Conservation (phyloP, 1,284 basidiomycete species). For the Rhodotorula glutinis region DNA sequence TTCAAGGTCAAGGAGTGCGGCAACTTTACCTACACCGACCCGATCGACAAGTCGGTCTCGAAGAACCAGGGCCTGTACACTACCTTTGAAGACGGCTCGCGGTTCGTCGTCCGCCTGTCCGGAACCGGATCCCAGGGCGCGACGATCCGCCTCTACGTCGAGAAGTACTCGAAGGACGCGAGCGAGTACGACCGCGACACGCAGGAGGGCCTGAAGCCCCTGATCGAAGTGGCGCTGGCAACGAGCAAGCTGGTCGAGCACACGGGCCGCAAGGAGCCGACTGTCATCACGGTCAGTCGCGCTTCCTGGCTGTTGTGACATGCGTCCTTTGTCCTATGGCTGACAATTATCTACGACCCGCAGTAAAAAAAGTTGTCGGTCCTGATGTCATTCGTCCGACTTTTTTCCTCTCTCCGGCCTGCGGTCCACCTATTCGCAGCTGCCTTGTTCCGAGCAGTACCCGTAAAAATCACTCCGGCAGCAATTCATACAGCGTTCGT, state of each 20-base stretch:
- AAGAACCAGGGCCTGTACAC: conserved; percentile 96
- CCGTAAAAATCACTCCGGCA: background rate
- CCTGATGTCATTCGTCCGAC: no score
- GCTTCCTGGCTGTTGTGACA: no score
- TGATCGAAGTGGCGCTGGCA: conserved; percentile 89
- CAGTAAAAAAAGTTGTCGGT: no score
- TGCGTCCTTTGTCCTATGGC: background rate
- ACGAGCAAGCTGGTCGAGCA: conserved; percentile 80
- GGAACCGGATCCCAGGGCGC: conserved; percentile 95
- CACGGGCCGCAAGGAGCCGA: conserved; percentile 82
- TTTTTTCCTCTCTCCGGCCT: no score
- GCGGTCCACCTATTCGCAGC: no score
- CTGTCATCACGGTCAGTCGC: conserved; percentile 77
- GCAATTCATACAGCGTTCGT: background rate
- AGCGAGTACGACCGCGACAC: conserved; percentile 72
- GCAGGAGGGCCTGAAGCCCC: conserved; percentile 83
- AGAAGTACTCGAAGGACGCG: conserved; percentile 78
- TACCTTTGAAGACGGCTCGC: conserved; percentile 82
- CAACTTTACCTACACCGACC: conserved; percentile 96
- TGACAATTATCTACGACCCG: no score
- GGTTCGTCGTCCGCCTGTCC: conserved; percentile 92
- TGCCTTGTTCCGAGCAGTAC: background rate
- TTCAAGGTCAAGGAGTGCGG: conserved; percentile 77
- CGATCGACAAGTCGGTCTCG: conserved; percentile 83
- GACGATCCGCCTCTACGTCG: conserved; percentile 58